A percentile compares a stretch with the other conserved stretches of the same genome.
These are phyloP conservation scores for Xylaria arbuscula DNA, from an alignment of 2,329 filamentous ascomycete genomes.

Conservation along the genomic window DNA sequence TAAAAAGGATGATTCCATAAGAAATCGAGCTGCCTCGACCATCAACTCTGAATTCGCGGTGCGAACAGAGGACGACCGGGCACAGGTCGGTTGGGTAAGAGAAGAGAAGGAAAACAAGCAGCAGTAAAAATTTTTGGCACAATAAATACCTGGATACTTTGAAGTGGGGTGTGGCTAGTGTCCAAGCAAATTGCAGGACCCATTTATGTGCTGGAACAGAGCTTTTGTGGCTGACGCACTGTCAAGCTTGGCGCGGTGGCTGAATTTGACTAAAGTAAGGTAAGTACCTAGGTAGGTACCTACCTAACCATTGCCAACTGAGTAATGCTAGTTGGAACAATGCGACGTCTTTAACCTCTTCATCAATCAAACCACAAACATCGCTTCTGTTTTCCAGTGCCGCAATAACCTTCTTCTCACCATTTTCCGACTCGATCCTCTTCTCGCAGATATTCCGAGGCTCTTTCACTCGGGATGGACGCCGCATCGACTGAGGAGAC, in stretches of 20 bases:
- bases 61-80: conserved; percentile 77
- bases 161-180: conserved; percentile 37
- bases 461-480: conserved; percentile 59
- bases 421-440: not conserved
- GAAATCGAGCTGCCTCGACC: conserved; percentile 85
- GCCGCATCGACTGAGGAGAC: conserved; percentile 88
- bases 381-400: not conserved
- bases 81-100: conserved; percentile 79
- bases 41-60: conserved; percentile 76
- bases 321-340: not conserved
- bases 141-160: conserved; percentile 32
- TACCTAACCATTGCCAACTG: no score
- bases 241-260: conserved; percentile 14
- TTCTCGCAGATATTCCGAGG: not conserved
- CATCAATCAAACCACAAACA: conserved; percentile 7
- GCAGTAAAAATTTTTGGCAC: conserved; percentile 39
- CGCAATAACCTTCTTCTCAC: not conserved
- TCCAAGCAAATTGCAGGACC: not conserved
- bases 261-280: not conserved
- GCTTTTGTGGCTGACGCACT: not conserved
- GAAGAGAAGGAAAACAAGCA: conserved; percentile 53
- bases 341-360: conserved; percentile 23
- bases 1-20: conserved; percentile 77
- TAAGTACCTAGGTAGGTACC: not conserved
- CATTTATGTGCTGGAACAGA: not conserved